Conservation (phyloP, 805 yeast species). For the Spathaspora boniae region DNA sequence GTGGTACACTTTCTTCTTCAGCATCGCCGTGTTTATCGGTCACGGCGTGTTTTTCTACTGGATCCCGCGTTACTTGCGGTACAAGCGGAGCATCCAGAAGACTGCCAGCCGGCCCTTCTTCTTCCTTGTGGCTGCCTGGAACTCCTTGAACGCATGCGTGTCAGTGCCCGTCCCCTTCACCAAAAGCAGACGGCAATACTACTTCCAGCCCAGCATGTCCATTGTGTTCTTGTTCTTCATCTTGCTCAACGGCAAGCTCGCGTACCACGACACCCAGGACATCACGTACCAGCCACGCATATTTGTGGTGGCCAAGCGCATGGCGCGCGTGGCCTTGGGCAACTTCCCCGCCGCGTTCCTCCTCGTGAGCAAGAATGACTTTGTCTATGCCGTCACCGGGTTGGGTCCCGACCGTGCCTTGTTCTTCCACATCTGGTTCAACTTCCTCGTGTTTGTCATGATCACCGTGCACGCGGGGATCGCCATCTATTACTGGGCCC, state of each 20-base stretch:
- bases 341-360: slow-evolving; percentile 37
- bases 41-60: slow-evolving; percentile 44
- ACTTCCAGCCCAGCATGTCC: slow-evolving; percentile 41
- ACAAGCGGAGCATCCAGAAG: slow-evolving; percentile 14
- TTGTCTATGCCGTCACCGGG: slow-evolving; percentile 38
- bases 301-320: slow-evolving; percentile 41
- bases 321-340: slow-evolving; percentile 38
- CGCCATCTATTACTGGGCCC: slow-evolving; percentile 38
- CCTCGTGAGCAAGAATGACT: slow-evolving; percentile 37
- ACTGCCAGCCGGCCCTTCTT: slow-evolving; percentile 20
- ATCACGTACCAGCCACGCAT: slow-evolving; percentile 34
- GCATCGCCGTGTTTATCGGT: slow-evolving; percentile 21
- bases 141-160: slow-evolving; percentile 23
- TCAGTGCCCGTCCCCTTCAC: slow-evolving; percentile 18
- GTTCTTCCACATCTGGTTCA: slow-evolving; percentile 44
- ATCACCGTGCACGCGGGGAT: slow-evolving; percentile 34
- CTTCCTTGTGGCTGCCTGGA: slow-evolving; percentile 24
- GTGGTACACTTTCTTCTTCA: slow-evolving; percentile 31
- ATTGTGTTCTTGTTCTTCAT: slow-evolving; percentile 24
- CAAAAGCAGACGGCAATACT: slow-evolving; percentile 15
- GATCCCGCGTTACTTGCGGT: slow-evolving; percentile 35
- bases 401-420: slow-evolving; percentile 37
- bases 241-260: slow-evolving; percentile 26
- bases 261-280: slow-evolving; percentile 31
- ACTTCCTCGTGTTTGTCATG: slow-evolving; percentile 35